Evolutionary conservation across 768 basidiomycete species (phyloP).

Genomic region (Leccinum aurantiacum): DNA sequence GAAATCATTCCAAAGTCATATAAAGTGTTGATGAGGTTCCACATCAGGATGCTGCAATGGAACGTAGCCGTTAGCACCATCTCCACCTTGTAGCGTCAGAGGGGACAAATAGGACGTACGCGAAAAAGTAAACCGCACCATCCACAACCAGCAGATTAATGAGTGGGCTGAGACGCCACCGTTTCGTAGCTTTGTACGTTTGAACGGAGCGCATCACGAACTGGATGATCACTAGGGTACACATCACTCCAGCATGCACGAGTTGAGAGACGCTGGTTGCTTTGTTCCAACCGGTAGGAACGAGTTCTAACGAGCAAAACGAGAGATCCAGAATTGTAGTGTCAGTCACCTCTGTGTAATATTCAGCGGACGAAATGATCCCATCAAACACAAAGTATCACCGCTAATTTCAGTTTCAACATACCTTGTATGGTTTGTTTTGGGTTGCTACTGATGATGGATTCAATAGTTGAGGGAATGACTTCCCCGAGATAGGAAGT

Average conservation of each 20-base stretch:
- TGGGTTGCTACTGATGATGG: neutral
- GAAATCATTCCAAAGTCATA: neutral
- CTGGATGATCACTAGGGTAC: neutral
- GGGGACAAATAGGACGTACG: neutral
- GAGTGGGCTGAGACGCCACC: neutral
- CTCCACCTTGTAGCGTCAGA: neutral
- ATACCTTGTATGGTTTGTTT: neutral
- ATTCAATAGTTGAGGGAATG: neutral
- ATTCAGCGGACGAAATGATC: neutral
- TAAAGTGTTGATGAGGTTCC: neutral
- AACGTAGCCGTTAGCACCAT: neutral
- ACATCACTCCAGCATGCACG: neutral
- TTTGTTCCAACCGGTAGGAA: neutral
- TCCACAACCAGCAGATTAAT: neutral
- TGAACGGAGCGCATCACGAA: neutral
- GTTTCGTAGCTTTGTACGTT: neutral
- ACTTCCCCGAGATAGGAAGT: neutral
- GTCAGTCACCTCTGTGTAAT: neutral
- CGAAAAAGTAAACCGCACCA: neutral
- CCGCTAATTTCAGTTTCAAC: neutral
- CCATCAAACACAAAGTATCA: neutral
- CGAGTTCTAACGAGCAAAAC: neutral
- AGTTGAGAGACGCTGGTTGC: neutral
- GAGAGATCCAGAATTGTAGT: neutral
- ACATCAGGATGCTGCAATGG: neutral